Evolutionary conservation across 73 alveolate genomes (phyloP).

Genomic region (Effrenium voratum): DNA sequence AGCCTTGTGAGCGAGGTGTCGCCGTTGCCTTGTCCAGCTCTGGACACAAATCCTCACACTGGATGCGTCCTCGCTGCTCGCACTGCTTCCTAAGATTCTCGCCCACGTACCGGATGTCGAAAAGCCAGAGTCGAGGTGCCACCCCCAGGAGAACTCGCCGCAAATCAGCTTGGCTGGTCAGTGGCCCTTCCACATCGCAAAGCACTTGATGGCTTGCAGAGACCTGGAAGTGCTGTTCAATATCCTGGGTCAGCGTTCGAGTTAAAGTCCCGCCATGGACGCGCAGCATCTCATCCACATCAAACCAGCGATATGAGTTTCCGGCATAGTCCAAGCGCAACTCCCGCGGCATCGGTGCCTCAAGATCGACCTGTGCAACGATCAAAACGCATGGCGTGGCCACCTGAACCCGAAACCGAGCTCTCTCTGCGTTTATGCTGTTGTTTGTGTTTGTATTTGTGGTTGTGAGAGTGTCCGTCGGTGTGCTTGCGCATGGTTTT

Average conservation of each 20-base stretch:
- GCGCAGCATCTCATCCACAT: slow-evolving; percentile 31
- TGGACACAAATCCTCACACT: background rate
- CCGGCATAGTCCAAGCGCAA: slow-evolving; percentile 49
- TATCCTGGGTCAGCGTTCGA: background rate
- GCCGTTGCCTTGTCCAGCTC: too few species aligned
- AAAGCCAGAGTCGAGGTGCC: background rate
- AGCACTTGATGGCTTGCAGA: background rate
- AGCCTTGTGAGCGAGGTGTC: too few species aligned
- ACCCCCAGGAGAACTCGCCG: too few species aligned
- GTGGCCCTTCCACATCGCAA: background rate
- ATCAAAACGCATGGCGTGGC: too few species aligned
- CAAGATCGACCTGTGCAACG: too few species aligned
- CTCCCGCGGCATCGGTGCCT: too few species aligned
- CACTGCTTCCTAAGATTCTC: background rate
- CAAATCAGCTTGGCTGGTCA: too few species aligned
- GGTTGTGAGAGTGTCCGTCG: too few species aligned
- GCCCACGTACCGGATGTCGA: slow-evolving; percentile 10
- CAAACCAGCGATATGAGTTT: slow-evolving; percentile 42
- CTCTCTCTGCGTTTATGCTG: too few species aligned
- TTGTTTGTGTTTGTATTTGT: too few species aligned
- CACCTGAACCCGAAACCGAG: too few species aligned
- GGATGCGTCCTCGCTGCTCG: background rate
- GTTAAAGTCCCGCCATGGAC: slow-evolving; percentile 12
- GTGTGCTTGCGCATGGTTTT: too few species aligned
- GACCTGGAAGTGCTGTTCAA: slow-evolving; percentile 38